These are phyloP conservation scores for Talaromyces borbonicus DNA, from an alignment of 495 filamentous ascomycete genomes.

Conservation along the genomic window DNA sequence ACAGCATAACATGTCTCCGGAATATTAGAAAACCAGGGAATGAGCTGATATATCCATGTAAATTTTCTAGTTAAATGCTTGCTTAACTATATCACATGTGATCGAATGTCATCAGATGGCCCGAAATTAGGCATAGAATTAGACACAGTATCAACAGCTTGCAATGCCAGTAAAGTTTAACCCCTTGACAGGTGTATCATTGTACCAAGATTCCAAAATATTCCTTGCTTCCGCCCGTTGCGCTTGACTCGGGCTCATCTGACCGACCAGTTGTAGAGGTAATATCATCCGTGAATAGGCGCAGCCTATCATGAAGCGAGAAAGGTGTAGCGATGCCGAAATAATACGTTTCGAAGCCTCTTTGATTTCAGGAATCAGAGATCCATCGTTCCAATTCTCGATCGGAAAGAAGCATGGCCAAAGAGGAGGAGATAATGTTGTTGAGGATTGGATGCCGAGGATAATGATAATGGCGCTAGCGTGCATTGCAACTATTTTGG, in stretches of 20 bases:
- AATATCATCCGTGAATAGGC: slow-evolving; percentile 4
- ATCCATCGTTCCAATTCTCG: neutral
- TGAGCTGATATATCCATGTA: neutral
- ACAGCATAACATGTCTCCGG: too few relatives aligned
- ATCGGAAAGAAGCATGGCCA: neutral
- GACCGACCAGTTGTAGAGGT: slow-evolving; percentile 3
- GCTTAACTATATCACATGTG: neutral
- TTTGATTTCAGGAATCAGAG: neutral
- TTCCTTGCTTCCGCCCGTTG: slow-evolving; percentile 3
- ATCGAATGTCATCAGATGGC: neutral
- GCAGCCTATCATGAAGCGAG: slow-evolving; percentile 3
- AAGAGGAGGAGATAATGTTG: neutral
- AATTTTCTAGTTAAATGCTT: too few relatives aligned
- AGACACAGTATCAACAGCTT: neutral
- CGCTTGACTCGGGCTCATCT: neutral
- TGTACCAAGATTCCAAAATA: slow-evolving; percentile 2
- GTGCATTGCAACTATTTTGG: slow-evolving; percentile 1
- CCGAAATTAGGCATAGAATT: neutral
- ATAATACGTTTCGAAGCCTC: neutral
- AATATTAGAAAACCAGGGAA: too few relatives aligned
- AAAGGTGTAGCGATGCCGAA: slow-evolving; percentile 1
- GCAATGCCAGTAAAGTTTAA: neutral
- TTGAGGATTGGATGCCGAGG: neutral
- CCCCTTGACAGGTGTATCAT: neutral
- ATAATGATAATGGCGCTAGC: slow-evolving; percentile 2